Evolutionary conservation across 768 basidiomycete genomes (phyloP).

Genomic region (Cantharellus anzutake): DNA sequence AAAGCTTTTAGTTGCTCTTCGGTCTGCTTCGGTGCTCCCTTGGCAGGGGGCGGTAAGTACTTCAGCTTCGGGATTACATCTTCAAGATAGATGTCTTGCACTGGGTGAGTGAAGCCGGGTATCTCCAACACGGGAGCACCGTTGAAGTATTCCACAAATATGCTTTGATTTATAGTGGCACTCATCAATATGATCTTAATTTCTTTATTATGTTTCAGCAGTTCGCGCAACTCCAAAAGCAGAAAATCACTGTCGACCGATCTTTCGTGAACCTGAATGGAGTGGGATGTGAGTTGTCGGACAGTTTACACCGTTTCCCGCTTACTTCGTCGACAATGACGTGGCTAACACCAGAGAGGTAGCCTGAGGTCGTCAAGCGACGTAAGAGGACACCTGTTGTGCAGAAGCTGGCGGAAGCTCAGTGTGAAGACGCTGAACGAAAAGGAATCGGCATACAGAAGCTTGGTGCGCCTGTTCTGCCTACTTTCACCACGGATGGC

Average conservation of each 20-base stretch:
- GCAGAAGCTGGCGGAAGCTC: conserved; percentile 26
- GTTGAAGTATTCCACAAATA: conserved; percentile 67
- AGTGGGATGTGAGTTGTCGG: background rate
- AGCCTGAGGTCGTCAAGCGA: conserved; percentile 47
- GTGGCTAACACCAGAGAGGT: conserved; percentile 53
- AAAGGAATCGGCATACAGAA: conserved; percentile 27
- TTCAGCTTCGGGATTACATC: conserved; percentile 42
- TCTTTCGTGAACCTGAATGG: conserved; percentile 65
- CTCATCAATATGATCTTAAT: conserved; percentile 84
- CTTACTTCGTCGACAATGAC: conserved; percentile 78
- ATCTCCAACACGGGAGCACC: conserved; percentile 67
- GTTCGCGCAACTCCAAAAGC: conserved; percentile 61
- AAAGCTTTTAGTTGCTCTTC: conserved; percentile 30
- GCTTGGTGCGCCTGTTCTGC: conserved; percentile 41
- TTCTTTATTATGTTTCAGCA: conserved; percentile 39
- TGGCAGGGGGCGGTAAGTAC: conserved; percentile 32
- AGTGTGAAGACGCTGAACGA: background rate
- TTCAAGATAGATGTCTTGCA: conserved; percentile 67
- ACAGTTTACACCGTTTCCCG: background rate
- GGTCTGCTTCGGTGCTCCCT: conserved; percentile 22
- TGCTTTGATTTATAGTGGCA: conserved; percentile 83
- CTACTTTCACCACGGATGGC: conserved; percentile 76
- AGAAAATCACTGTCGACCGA: conserved; percentile 84
- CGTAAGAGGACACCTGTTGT: conserved; percentile 87
- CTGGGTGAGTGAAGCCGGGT: conserved; percentile 64